phyloP scores from a whole-genome alignment of 441 rosid genomes.

The Populus trichocarpa region DNA sequence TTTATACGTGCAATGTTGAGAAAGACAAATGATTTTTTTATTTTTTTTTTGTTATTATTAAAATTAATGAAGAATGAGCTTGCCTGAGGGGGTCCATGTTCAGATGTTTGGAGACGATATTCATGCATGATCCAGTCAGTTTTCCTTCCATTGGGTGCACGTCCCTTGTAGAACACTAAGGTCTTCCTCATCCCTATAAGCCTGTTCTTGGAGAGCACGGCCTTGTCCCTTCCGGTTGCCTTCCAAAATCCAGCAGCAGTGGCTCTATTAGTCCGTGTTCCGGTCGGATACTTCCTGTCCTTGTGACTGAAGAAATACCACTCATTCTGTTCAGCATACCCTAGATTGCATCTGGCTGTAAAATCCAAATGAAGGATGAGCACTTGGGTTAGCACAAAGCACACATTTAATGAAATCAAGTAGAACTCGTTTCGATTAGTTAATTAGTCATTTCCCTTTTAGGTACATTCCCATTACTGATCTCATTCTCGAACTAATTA shows the following conservation, averaged over 20 bases:
- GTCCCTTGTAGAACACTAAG: conserved; percentile 83
- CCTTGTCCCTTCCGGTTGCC: conserved; percentile 93
- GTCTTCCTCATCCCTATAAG: conserved; percentile 94
- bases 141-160: conserved; percentile 93
- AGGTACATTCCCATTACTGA: background rate
- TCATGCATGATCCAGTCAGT: conserved; percentile 96
- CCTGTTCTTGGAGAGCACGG: conserved; percentile 68
- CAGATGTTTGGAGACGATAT: conserved; percentile 74
- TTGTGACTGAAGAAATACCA: conserved; percentile 82
- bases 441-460: background rate
- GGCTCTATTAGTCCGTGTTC: conserved; percentile 85
- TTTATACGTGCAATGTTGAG: too few species aligned
- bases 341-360: conserved; percentile 71
- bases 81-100: conserved; percentile 76
- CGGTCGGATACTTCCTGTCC: conserved; percentile 48
- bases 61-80: conserved; percentile 4
- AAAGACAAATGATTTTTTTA: too few species aligned
- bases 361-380: conserved; percentile 4
- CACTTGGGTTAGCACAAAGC: background rate
- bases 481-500: background rate
- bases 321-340: conserved; percentile 73
- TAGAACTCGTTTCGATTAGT: background rate
- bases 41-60: too few species aligned
- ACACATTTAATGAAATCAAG: background rate
- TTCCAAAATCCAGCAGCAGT: conserved; percentile 96